Evolutionary conservation across 1,284 basidiomycete genomes (phyloP).

Genomic region (Flammula alnicola): DNA sequence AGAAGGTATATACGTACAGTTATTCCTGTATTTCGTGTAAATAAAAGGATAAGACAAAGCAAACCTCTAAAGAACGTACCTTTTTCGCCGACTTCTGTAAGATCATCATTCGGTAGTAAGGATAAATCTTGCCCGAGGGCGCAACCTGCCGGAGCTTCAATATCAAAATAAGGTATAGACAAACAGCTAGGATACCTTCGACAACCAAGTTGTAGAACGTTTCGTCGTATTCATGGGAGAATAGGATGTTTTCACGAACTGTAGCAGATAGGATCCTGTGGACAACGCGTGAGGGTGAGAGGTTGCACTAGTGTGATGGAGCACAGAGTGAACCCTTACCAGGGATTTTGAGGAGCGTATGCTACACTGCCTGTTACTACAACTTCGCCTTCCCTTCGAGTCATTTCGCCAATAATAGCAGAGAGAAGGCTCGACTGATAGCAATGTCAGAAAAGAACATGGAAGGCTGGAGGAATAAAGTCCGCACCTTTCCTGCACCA

Average conservation of each 20-base stretch:
- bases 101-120: slow-evolving; percentile 74
- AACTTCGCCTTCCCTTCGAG: slow-evolving; percentile 74
- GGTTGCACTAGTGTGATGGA: background rate
- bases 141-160: slow-evolving; percentile 61
- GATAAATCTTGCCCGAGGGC: slow-evolving; percentile 83
- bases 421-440: slow-evolving; percentile 70
- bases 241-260: slow-evolving; percentile 88
- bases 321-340: slow-evolving; percentile 53
- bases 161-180: slow-evolving; percentile 5
- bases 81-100: slow-evolving; percentile 81
- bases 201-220: slow-evolving; percentile 76
- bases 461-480: slow-evolving; percentile 10
- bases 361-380: slow-evolving; percentile 78
- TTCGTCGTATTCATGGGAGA: slow-evolving; percentile 88
- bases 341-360: slow-evolving; percentile 90
- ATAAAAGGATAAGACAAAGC: too few species aligned
- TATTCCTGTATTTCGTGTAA: too few species aligned
- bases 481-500: slow-evolving; percentile 87
- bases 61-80: too few species aligned
- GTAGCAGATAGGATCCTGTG: slow-evolving; percentile 85
- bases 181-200: too few species aligned
- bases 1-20: too few species aligned
- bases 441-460: background rate
- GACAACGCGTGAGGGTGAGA: slow-evolving; percentile 4
- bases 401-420: slow-evolving; percentile 91